phyloP scores from a whole-genome alignment of 1,284 basidiomycete species.

The Ustilago curta region DNA sequence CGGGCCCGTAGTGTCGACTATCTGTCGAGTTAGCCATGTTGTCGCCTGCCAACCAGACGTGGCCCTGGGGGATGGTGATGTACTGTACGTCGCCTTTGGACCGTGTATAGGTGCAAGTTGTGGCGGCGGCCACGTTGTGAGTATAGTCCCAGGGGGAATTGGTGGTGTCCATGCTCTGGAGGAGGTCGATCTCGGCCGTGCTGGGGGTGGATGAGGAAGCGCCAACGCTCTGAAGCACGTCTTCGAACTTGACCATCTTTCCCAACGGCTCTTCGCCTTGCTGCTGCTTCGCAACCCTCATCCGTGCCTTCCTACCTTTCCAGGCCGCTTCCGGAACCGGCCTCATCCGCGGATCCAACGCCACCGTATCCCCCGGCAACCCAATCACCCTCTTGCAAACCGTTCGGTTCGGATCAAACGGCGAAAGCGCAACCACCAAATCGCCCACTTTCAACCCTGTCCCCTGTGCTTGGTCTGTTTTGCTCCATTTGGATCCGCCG shows the following conservation, averaged over 20 bases:
- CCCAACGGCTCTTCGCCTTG: constrained; percentile 2
- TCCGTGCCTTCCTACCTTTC: constrained; percentile 8
- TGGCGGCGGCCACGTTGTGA: constrained; percentile 21
- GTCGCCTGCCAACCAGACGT: constrained; percentile 91
- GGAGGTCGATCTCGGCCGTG: constrained; percentile 17
- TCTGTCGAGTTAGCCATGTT: constrained; percentile 86
- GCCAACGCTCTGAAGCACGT: constrained; percentile 11
- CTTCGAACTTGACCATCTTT: constrained; percentile 22
- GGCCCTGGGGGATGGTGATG: constrained; percentile 49
- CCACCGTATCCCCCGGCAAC: constrained; percentile 87
- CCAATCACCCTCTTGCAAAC: constrained; percentile 93
- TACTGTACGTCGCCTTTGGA: constrained; percentile 47
- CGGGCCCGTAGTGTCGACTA: constrained; percentile 89
- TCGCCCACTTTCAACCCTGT: constrained; percentile 75
- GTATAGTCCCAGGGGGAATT: constrained; percentile 2
- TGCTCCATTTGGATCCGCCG: constrained; percentile 27
- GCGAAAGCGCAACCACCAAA: constrained; percentile 81
- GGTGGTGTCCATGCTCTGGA: constrained; percentile 34
- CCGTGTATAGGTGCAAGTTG: constrained; percentile 18
- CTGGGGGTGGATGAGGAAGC: neutral
- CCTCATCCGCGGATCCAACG: constrained; percentile 78
- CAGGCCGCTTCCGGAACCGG: constrained; percentile 30
- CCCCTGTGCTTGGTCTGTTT: constrained; percentile 54
- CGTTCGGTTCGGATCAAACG: constrained; percentile 77
- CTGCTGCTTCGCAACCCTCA: neutral